Evolutionary conservation across 257 asterid species (phyloP), one percentile per base, ranked within the genome.

Genomic region (Solanum sparsipilum): DNA sequence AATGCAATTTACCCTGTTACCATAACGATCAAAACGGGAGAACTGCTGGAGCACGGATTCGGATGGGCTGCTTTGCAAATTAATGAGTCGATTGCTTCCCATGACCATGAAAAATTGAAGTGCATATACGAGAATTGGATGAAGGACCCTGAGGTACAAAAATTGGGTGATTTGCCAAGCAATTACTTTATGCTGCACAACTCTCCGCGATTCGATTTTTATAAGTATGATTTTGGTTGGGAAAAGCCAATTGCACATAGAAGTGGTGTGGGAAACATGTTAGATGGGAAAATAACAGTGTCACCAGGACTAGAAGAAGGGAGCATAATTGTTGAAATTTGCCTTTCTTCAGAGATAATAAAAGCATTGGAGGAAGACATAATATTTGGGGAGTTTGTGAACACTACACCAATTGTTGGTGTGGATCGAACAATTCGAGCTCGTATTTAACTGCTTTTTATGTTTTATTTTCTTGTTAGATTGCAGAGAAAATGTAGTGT

Each of bases 201-300:
- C 46, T 94, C 95, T 11, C 93, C 94, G 0, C 67, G 96, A 78
- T 91, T 89, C 82, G 31, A 91, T 79, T 93, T 95, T 89, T 92
- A 90, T 7, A 95, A 91, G 4, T 88, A n/a, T 32, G 96, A 95
- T 46, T 93, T 95, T 29, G 94, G 94, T 1, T 92, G 96, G 92
- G 98, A 97, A 0, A 91, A 87, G 71, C 94, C 96, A 1, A 8
- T 93, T 0, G 92, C 93, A 0, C 91, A 88, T 76, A 87, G 96
- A 32, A 89, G 93, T 32, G 98, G 95, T 3, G 36, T 25, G 6
- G 93, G 20, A 18, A 92, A 86, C 75, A 91, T 90, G 56, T 63
- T 46, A 7, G 92, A 93, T 2, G 98, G 98, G 67, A 92, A 87
- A 78, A 76, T 91, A n/a, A 86, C 92, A 2, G 9, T 89, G 39